Percentiles rank a stretch among this genome's conserved stretches.
Evolutionary conservation across 495 filamentous ascomycete genomes (phyloP).

Genomic region (Parmelia sp.): DNA sequence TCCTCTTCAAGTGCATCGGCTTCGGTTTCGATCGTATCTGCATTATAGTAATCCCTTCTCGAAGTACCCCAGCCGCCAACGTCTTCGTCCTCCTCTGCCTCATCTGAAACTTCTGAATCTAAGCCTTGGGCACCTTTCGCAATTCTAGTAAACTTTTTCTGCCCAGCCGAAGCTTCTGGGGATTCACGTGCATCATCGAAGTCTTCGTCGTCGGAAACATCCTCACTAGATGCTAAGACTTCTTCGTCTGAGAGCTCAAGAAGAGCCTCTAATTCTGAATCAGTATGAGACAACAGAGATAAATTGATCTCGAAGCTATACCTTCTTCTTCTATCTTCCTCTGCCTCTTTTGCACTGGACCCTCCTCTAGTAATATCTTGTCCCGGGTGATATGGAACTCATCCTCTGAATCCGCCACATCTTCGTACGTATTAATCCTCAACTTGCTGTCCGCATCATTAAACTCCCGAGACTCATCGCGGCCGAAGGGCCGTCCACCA

Average conservation of each 20-base stretch:
- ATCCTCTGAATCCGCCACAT: slow-evolving; percentile 75
- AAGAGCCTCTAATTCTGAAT: slow-evolving; percentile 42
- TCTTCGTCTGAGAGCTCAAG: slow-evolving; percentile 82
- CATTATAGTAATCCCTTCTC: slow-evolving; percentile 86
- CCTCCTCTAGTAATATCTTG: slow-evolving; percentile 76
- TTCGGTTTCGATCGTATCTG: slow-evolving; percentile 83
- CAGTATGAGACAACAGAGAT: background rate
- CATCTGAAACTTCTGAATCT: slow-evolving; percentile 32
- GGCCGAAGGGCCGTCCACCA: slow-evolving; percentile 36
- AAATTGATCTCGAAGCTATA: slow-evolving; percentile 25
- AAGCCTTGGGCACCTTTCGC: slow-evolving; percentile 17
- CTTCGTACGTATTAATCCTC: slow-evolving; percentile 42
- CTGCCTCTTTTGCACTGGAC: slow-evolving; percentile 67
- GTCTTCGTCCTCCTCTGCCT: slow-evolving; percentile 63
- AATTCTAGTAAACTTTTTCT: background rate
- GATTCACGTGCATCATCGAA: slow-evolving; percentile 46
- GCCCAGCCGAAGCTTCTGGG: slow-evolving; percentile 36
- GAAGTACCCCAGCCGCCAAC: slow-evolving; percentile 79
- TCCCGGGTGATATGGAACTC: slow-evolving; percentile 81
- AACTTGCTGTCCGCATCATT: slow-evolving; percentile 50
- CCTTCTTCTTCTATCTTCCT: slow-evolving; percentile 59
- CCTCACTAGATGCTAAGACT: slow-evolving; percentile 53
- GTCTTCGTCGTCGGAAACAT: slow-evolving; percentile 47
- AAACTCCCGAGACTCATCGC: slow-evolving; percentile 41
- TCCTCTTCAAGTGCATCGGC: slow-evolving; percentile 90